Conservation (phyloP, 169 alveolate species). For the Eimeria maxima region DNA sequence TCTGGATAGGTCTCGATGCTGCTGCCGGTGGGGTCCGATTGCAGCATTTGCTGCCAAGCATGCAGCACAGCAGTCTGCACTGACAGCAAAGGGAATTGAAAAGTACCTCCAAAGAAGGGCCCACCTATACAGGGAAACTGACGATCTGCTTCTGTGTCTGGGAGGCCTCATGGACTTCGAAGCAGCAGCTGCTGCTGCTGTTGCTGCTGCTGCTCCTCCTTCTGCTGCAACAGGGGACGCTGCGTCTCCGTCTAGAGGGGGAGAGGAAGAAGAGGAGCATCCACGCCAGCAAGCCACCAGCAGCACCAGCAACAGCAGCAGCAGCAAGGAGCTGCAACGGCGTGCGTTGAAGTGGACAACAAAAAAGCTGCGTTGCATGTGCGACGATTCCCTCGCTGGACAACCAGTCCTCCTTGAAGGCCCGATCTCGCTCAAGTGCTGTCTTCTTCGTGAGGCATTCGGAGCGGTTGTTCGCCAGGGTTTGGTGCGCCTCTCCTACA, state of each 20-base stretch:
- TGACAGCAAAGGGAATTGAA: conserved; percentile 37
- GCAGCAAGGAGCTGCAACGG: conserved; percentile 42
- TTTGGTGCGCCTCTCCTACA: background rate
- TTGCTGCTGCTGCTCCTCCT: conserved; percentile 38
- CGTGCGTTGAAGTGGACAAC: conserved; percentile 54
- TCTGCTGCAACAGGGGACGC: background rate
- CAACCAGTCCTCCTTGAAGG: conserved; percentile 25
- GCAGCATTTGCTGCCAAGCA: conserved; percentile 54
- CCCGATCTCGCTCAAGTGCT: conserved; percentile 39
- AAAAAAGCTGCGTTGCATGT: conserved; percentile 38
- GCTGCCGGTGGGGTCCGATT: conserved; percentile 19
- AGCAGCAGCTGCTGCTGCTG: conserved; percentile 64
- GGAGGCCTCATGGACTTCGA: conserved; percentile 60
- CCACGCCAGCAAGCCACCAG: background rate
- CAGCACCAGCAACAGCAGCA: conserved; percentile 48
- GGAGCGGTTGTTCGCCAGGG: conserved; percentile 50
- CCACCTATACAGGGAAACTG: conserved; percentile 21
- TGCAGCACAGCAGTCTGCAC: conserved; percentile 36
- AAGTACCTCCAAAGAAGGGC: background rate
- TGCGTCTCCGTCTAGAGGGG: background rate
- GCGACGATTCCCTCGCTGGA: conserved; percentile 17
- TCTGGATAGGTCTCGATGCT: conserved; percentile 12
- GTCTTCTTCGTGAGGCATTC: conserved; percentile 14
- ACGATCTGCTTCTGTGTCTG: conserved; percentile 27
- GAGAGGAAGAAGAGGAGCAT: background rate